Percentiles rank a stretch among this genome's conserved stretches.
Conservation (phyloP, 352 stramenopile species). For the Globisporangium cederbergense region DNA sequence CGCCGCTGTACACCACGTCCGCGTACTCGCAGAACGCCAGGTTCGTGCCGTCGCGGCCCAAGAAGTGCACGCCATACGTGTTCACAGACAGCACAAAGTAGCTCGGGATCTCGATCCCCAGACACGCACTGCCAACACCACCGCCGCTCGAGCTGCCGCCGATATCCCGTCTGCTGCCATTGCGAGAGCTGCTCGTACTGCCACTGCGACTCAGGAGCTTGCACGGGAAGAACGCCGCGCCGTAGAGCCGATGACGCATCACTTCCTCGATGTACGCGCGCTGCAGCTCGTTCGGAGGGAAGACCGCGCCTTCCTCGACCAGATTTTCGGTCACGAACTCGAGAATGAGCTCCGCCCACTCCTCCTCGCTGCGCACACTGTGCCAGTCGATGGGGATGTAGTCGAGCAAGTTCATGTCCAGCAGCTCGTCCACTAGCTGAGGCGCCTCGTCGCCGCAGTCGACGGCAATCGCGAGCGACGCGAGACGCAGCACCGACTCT, state of each 20-base stretch:
- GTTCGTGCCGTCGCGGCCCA: constrained; percentile 61
- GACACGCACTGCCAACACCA: constrained; percentile 16
- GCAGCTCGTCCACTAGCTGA: constrained; percentile 48
- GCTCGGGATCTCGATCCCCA: constrained; percentile 68
- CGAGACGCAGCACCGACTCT: constrained; percentile 71
- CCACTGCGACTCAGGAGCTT: constrained; percentile 44
- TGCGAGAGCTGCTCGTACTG: constrained; percentile 17
- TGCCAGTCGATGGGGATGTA: constrained; percentile 86
- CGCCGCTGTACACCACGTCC: constrained; percentile 55
- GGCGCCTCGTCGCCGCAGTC: constrained; percentile 66
- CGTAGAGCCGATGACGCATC: constrained; percentile 80
- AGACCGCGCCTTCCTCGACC: constrained; percentile 36
- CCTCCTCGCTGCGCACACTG: constrained; percentile 54
- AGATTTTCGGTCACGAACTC: constrained; percentile 52
- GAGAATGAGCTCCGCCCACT: constrained; percentile 80
- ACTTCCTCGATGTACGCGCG: constrained; percentile 84
- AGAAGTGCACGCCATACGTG: constrained; percentile 88
- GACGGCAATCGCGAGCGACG: constrained; percentile 76
- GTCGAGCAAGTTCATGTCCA: constrained; percentile 73
- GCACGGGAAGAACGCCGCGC: constrained; percentile 85
- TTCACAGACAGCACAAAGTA: constrained; percentile 90
- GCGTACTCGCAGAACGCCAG: constrained; percentile 68
- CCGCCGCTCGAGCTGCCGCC: constrained; percentile 3
- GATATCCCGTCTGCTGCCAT: constrained; percentile 23
- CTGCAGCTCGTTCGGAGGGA: constrained; percentile 58